Base-by-base conservation (phyloP, 2,329 filamentous ascomycete species). In the Juglanconis juglandina region DNA sequence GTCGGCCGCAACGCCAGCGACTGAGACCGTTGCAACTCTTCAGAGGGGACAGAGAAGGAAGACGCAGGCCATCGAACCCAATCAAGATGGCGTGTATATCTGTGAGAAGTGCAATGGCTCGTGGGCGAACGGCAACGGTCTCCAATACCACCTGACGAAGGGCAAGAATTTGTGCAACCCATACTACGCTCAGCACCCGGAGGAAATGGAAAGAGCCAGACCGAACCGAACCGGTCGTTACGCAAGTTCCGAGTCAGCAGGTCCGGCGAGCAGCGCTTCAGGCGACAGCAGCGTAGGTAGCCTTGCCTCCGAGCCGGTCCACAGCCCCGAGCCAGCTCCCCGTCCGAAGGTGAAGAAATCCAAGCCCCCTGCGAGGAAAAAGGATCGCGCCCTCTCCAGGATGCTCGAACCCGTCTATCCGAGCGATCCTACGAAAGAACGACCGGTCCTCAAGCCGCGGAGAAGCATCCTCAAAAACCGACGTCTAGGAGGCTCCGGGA, bases 111-210 rank as follows among this genome's bases (percentile, higher is more conserved):
- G 84, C 61, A 78, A 78, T 9, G 78, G 77, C 3, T 72, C 70
- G 10, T 87, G 83, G 82, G 85, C 85, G 68, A 86, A 86, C 55
- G 75, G 81, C 39, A 73, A 83, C 50, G 84, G 84, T 0, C 72
- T 86, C 14, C 82, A 84, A 54, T 87, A 87, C 66, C 84, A 87
- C 63, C 70, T 81, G 13, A 79, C 79, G 39, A 86, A 85, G 65
- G 81, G 83, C 1, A 75, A 75, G 61, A 80, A 80, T 3, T 30
- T 75, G 13, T 87, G 84, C 66, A 87, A 87, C 64, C 78, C 82
- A 2, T 68, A 69, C 58, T 81, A 74, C 52, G 69, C 75, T 14
- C 70, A 75, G 32, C 66, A 68, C 9, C 52, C 69, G 9, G 50
- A 56, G 33, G 39, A 66, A 9, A 59, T 68, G 53, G 65, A 68